Conservation (phyloP, 805 yeast genomes). For the Blastobotrys mokoenaii region DNA sequence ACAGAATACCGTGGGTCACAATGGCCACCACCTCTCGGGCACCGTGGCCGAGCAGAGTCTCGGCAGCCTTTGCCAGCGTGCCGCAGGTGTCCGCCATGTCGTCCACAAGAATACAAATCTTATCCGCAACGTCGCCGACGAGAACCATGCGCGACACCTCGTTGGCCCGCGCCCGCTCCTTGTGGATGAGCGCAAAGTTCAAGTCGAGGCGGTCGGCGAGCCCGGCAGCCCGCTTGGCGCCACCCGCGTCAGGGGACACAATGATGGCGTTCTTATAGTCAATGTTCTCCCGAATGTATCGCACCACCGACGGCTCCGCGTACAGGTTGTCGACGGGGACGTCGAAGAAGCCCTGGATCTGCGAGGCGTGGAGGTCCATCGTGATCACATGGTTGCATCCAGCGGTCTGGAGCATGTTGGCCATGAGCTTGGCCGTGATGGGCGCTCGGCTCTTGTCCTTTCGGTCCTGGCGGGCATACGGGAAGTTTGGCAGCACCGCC, state of each 20-base stretch:
- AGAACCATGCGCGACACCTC: slow-evolving; percentile 96
- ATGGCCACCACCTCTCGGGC: slow-evolving; percentile 87
- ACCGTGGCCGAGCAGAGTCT: slow-evolving; percentile 67
- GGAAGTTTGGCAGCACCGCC: slow-evolving; percentile 92
- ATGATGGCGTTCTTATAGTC: slow-evolving; percentile 56
- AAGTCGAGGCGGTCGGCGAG: slow-evolving; percentile 91
- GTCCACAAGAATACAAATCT: slow-evolving; percentile 82
- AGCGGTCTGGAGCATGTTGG: slow-evolving; percentile 86
- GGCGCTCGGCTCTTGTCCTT: slow-evolving; percentile 96
- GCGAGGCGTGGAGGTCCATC: no score
- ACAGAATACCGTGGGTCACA: slow-evolving; percentile 92
- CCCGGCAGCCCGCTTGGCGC: slow-evolving; percentile 95
- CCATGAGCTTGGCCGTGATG: slow-evolving; percentile 90
- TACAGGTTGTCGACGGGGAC: slow-evolving; percentile 95
- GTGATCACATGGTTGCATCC: slow-evolving; percentile 95
- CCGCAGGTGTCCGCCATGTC: slow-evolving; percentile 99
- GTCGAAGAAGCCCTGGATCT: slow-evolving; percentile 93
- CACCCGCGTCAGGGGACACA: slow-evolving; percentile 98
- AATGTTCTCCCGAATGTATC: slow-evolving; percentile 66
- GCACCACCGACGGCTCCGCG: slow-evolving; percentile 87
- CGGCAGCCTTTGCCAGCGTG: slow-evolving; percentile 91
- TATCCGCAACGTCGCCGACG: slow-evolving; percentile 87
- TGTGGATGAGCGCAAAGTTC: slow-evolving; percentile 93
- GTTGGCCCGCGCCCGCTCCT: slow-evolving; percentile 93
- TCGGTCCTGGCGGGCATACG: slow-evolving; percentile 96